phyloP scores from a whole-genome alignment of 2,329 filamentous ascomycete genomes.

The Dryadomyces quercus-mongolicae region DNA sequence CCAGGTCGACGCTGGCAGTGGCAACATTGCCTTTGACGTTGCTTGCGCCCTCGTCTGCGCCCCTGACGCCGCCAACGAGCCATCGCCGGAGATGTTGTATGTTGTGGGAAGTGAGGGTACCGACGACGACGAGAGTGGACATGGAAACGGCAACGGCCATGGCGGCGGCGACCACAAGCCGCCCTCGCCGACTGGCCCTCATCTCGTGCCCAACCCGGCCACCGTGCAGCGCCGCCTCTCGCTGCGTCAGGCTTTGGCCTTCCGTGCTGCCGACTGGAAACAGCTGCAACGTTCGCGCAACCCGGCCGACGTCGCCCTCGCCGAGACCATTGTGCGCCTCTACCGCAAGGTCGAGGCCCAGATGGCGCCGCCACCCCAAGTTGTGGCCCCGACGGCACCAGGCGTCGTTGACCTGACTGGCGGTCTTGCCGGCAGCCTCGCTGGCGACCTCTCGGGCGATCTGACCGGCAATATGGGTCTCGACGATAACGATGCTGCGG shows the following conservation, averaged over 20 bases:
- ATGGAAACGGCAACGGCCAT: not conserved
- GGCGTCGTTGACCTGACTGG: not conserved
- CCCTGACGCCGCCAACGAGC: conserved; percentile 38
- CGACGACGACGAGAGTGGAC: not conserved
- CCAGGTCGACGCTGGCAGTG: conserved; percentile 46
- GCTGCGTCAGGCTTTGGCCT: conserved; percentile 46
- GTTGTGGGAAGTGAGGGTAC: not conserved
- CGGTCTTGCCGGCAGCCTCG: not conserved
- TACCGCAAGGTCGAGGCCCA: conserved; percentile 55
- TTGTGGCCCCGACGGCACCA: not conserved
- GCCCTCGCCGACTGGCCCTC: conserved; percentile 17
- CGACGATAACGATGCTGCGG: conserved; percentile 2
- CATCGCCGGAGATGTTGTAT: conserved; percentile 18
- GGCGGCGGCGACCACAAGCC: not conserved
- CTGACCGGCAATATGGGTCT: conserved; percentile 1
- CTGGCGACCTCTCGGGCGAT: not conserved
- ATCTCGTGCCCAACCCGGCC: conserved; percentile 20
- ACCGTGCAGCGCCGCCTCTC: conserved; percentile 36
- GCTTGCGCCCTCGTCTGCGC: conserved; percentile 58
- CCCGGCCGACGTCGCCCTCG: conserved; percentile 34
- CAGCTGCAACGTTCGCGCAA: conserved; percentile 34
- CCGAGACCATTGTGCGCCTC: conserved; percentile 51
- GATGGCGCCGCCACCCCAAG: conserved; percentile 25
- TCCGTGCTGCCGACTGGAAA: conserved; percentile 45
- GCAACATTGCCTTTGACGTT: conserved; percentile 54